These are phyloP conservation scores for Lasiodiplodia citricola DNA, from an alignment of 2,329 filamentous ascomycete species.

Conservation along the genomic window DNA sequence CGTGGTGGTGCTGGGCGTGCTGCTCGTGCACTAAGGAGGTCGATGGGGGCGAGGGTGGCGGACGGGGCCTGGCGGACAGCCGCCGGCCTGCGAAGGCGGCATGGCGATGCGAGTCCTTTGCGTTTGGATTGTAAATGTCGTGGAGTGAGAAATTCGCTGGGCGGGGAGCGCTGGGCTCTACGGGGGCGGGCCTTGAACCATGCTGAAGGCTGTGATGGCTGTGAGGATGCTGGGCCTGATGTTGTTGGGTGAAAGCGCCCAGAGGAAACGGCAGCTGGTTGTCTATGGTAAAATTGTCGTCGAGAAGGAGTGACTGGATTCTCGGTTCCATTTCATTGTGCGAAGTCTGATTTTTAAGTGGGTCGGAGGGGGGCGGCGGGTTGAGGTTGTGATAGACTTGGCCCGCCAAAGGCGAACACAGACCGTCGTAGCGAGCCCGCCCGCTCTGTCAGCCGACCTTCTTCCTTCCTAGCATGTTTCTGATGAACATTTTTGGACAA, in stretches of 20 bases:
- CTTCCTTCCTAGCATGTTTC: not conserved
- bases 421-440: not conserved
- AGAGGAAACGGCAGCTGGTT: constrained; percentile 26
- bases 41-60: not conserved
- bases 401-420: constrained; percentile 11
- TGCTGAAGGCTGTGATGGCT: not conserved
- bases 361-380: constrained; percentile 16
- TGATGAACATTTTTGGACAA: not conserved
- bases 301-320: constrained; percentile 27
- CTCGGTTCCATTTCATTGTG: constrained; percentile 28
- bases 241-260: constrained; percentile 14
- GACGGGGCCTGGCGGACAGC: constrained; percentile 9
- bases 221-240: constrained; percentile 13
- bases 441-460: not conserved
- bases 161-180: constrained; percentile 26
- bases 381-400: constrained; percentile 27
- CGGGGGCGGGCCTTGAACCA: constrained; percentile 25
- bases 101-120: constrained; percentile 26
- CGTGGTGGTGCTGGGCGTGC: not conserved
- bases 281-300: constrained; percentile 25
- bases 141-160: constrained; percentile 17
- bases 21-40: constrained; percentile 9
- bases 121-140: constrained; percentile 17
- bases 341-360: constrained; percentile 24
- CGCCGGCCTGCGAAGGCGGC: constrained; percentile 4